phyloP scores from a whole-genome alignment of 2,329 filamentous ascomycete species.

The Alternaria postmessia region DNA sequence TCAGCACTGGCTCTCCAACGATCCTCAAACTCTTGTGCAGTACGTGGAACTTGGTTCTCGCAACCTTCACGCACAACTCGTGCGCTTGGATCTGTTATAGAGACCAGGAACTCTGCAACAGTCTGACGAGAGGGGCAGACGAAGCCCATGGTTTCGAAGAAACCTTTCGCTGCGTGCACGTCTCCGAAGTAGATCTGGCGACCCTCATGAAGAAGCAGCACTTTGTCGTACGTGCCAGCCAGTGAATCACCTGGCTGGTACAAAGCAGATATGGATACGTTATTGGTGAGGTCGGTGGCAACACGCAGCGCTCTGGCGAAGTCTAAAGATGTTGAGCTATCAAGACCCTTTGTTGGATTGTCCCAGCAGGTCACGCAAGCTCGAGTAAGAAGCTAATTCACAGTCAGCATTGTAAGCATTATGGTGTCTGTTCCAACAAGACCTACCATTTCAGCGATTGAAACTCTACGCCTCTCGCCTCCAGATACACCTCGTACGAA shows the following conservation, averaged over 20 bases:
- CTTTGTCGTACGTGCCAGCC: slow-evolving; percentile 44
- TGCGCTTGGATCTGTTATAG: slow-evolving; percentile 63
- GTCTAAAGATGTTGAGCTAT: slow-evolving; percentile 74
- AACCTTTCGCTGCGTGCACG: slow-evolving; percentile 66
- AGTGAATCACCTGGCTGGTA: slow-evolving; percentile 64
- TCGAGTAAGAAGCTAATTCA: slow-evolving; percentile 19
- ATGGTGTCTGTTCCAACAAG: slow-evolving; percentile 34
- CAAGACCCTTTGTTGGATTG: slow-evolving; percentile 73
- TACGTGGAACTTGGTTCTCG: slow-evolving; percentile 51
- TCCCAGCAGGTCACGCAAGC: slow-evolving; percentile 73
- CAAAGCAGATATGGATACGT: slow-evolving; percentile 41
- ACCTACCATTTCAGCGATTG: slow-evolving; percentile 39
- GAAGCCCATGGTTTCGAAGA: slow-evolving; percentile 74
- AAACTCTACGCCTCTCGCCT: slow-evolving; percentile 62
- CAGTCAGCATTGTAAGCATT: slow-evolving; percentile 17
- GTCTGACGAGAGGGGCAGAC: slow-evolving; percentile 62
- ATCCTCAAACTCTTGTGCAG: slow-evolving; percentile 53
- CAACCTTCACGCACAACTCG: slow-evolving; percentile 47
- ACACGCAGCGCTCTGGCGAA: slow-evolving; percentile 64
- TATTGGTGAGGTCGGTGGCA: slow-evolving; percentile 57
- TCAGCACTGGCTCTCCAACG: slow-evolving; percentile 51
- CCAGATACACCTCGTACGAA: slow-evolving; percentile 76
- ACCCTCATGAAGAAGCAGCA: slow-evolving; percentile 60
- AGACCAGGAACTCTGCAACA: slow-evolving; percentile 76
- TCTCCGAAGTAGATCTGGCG: slow-evolving; percentile 74